Evolutionary conservation across 2,329 filamentous ascomycete genomes (phyloP).

Genomic region (Fusarium subtropicale): DNA sequence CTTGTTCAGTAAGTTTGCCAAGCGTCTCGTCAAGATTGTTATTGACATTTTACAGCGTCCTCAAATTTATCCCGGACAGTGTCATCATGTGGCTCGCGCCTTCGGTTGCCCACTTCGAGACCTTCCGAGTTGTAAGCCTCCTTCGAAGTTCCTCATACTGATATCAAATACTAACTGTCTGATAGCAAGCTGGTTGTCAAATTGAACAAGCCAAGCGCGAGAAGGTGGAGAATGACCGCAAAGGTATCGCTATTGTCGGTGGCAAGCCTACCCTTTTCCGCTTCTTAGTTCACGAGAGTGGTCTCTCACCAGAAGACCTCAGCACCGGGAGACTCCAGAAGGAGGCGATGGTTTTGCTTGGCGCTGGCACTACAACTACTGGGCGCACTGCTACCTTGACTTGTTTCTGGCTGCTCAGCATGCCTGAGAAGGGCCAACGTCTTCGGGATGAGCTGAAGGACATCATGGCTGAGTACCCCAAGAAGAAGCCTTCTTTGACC

Average conservation of each 20-base stretch:
- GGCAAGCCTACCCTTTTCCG: background rate
- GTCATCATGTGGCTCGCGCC: background rate
- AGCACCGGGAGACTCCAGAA: background rate
- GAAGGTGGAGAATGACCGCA: background rate
- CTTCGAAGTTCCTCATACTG: too few species aligned
- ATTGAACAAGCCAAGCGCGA: background rate
- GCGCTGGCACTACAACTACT: background rate
- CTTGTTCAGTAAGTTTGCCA: background rate
- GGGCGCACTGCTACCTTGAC: background rate
- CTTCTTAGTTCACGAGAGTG: background rate
- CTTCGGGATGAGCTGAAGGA: background rate
- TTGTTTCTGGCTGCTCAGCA: background rate
- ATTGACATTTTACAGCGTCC: background rate
- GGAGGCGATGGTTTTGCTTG: background rate
- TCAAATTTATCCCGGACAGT: background rate
- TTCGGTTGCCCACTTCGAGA: background rate
- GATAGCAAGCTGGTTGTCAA: background rate
- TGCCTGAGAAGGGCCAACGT: background rate
- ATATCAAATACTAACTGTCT: background rate
- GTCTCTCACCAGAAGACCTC: background rate
- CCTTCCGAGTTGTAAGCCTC: background rate
- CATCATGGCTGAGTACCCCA: background rate
- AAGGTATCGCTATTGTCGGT: background rate
- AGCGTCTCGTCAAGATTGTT: accelerated
- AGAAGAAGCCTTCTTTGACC: background rate